Base-by-base conservation (phyloP, 805 yeast genomes). In the Hyphopichia homilentoma region DNA sequence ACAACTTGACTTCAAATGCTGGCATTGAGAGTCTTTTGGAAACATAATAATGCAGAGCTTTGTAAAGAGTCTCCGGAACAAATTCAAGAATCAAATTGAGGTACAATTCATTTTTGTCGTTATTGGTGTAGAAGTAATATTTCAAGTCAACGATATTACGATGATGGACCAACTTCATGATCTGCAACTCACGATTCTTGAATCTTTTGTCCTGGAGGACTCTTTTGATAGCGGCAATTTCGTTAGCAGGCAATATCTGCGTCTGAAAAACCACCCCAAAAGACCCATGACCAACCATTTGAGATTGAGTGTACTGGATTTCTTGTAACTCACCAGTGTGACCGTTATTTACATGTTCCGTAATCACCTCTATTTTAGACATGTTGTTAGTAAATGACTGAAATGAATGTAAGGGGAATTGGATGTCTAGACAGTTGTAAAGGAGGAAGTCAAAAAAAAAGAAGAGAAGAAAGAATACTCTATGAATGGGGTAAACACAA, bases 251-350 rank as follows among this genome's bases (percentile, higher is more conserved):
- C 39, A 75, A 52, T 24, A 93, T 68, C 38, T 76, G 79, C 5
- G 96, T 87, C 45, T 86, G 93, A 55, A 87, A 88, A n/a, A 93
- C 98, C 21, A 88, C 89, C 2, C 98, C 98, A 65, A 93, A 93
- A n/a, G 97, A 89, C 7, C 98, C 98, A 59, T 86, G 94, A n/a
- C 98, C 98, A 25, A 90, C 93, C 73, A 89, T 88, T 45, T 85
- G 83, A 25, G 85, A 76, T 48, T 82, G 87, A 12, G 89, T 82
- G 62, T 85, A 87, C 30, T 80, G 77, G 35, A 90, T 74, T 32
- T 75, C 73, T 31, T 69, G 66, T 19, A 66, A 49, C 41, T 77
- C 78, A 34, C 84, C 87, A 6, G 81, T 75, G 50, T 72, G 79
- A 25, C 90, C 89, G 47, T 82, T 82, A 45, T 73, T 75, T 37